Evolutionary conservation across 495 filamentous ascomycete genomes (phyloP).

Genomic region (Tuber indicum): DNA sequence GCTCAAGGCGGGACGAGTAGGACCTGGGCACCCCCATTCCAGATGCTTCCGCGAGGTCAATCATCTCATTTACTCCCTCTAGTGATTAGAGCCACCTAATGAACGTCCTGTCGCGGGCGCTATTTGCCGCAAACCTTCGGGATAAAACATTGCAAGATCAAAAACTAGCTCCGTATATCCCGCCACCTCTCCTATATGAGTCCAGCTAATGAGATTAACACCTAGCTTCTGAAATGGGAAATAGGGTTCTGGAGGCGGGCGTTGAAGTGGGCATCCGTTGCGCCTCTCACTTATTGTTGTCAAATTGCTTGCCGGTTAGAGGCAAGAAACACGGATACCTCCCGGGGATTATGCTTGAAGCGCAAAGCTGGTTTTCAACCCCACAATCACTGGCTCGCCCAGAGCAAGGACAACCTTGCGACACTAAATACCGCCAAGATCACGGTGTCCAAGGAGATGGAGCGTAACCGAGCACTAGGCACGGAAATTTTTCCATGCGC

Average conservation of each 20-base stretch:
- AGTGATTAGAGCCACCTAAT: neutral
- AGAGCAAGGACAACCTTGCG: neutral
- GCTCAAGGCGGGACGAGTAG: neutral
- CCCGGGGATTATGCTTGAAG: neutral
- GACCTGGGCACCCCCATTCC: neutral
- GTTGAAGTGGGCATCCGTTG: neutral
- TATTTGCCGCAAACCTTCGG: neutral
- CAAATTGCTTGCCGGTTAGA: neutral
- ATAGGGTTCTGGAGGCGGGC: neutral
- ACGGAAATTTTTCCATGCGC: neutral
- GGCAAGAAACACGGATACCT: neutral
- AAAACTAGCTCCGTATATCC: neutral
- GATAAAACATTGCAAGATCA: neutral
- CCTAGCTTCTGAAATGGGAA: neutral
- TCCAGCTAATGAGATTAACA: neutral
- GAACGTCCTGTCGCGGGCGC: neutral
- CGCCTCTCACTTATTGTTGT: neutral
- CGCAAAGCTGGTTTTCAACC: neutral
- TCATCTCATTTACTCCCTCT: neutral
- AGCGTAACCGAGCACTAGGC: neutral
- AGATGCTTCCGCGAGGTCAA: neutral
- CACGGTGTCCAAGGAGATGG: neutral
- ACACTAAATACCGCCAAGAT: neutral
- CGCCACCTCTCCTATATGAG: neutral
- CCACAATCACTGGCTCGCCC: too few relatives aligned